Conservation (phyloP, 495 filamentous ascomycete species). For the Ascobolus immersus region DNA sequence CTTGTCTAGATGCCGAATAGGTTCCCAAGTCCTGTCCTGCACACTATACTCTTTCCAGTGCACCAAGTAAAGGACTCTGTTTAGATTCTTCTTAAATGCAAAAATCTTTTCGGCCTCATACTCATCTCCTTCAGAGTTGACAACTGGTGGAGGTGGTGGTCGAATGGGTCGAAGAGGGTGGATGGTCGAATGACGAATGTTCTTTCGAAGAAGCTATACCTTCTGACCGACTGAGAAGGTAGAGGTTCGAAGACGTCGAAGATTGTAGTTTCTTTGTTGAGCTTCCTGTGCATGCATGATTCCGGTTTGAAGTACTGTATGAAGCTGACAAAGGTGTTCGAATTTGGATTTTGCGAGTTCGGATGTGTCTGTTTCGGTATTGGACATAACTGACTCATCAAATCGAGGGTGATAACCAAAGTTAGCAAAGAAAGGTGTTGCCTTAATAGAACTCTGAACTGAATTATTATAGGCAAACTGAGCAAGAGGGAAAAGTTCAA, state of each 20-base stretch:
- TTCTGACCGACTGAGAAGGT: background rate
- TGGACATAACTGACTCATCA: background rate
- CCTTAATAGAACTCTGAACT: background rate
- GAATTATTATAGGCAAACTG: conserved; percentile 3
- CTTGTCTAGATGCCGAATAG: background rate
- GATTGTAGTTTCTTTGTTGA: background rate
- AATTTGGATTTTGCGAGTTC: background rate
- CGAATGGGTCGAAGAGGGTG: background rate
- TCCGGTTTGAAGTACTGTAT: background rate
- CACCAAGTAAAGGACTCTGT: too few relatives aligned
- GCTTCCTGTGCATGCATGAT: background rate
- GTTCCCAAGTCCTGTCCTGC: background rate
- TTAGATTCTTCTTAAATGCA: too few relatives aligned
- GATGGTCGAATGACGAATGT: background rate
- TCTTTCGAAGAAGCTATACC: background rate
- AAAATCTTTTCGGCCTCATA: background rate
- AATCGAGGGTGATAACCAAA: background rate
- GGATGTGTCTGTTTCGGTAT: background rate
- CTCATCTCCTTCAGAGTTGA: background rate
- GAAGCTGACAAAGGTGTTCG: background rate
- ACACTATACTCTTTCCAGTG: background rate
- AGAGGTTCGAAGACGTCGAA: background rate
- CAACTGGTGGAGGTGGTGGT: background rate
- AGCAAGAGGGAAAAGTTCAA: background rate
- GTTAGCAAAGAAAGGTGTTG: background rate